phyloP scores from a whole-genome alignment of 148 eudicot species.

The Camellia japonica region DNA sequence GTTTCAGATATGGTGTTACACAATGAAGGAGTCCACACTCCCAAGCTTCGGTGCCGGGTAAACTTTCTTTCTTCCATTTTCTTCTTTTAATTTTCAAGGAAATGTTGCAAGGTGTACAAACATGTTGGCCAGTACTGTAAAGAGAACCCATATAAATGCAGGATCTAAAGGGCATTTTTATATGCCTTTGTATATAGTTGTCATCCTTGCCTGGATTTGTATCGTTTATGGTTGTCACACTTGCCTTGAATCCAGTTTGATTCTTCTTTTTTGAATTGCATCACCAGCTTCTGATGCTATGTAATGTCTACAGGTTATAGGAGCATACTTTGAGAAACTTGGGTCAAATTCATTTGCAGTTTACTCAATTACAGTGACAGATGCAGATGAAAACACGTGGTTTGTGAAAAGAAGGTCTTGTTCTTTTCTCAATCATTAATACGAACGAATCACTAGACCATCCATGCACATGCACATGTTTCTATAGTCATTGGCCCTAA shows the following conservation, averaged over 20 bases:
- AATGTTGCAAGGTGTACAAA: background rate
- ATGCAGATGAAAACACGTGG: slow-evolving; percentile 76
- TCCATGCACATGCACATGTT: slow-evolving; percentile 12
- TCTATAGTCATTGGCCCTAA: background rate
- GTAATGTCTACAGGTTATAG: slow-evolving; percentile 57
- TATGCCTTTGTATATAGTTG: background rate
- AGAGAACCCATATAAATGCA: background rate
- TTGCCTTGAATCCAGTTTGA: slow-evolving; percentile 3
- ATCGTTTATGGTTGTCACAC: background rate
- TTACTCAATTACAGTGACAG: slow-evolving; percentile 89
- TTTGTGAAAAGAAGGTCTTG: slow-evolving; percentile 94
- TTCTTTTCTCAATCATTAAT: slow-evolving; percentile 10
- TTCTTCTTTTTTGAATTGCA: background rate
- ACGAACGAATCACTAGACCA: background rate
- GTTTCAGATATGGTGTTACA: too few species aligned
- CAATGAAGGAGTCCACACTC: too few species aligned
- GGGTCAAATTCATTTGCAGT: slow-evolving; percentile 96
- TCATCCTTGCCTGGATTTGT: background rate
- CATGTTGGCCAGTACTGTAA: background rate
- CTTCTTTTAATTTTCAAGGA: too few species aligned
- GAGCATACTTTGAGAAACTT: slow-evolving; percentile 90
- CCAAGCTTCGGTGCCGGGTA: too few species aligned
- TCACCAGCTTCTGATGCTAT: slow-evolving; percentile 4
- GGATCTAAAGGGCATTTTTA: background rate
- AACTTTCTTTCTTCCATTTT: too few species aligned